A percentile compares a stretch with the other conserved stretches of the same genome.
These are phyloP conservation scores for Coelastrella sp. DNA, from an alignment of 139 green algal genomes.

Conservation along the genomic window DNA sequence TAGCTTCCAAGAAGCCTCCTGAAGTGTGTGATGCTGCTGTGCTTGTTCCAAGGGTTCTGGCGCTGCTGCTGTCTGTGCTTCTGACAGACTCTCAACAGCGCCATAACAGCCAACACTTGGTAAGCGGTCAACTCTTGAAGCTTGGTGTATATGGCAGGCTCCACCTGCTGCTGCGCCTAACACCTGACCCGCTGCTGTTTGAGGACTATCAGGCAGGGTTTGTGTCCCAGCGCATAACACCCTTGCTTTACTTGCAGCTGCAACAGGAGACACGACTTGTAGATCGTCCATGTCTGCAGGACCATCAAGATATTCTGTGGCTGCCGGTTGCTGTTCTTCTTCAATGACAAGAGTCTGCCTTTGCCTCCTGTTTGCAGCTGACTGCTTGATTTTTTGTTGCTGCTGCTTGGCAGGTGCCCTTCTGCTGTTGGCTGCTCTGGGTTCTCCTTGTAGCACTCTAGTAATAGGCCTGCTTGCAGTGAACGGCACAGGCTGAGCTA, in stretches of 20 bases:
- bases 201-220: too few species aligned
- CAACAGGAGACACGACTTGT: background rate
- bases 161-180: background rate
- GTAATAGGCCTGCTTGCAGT: too few species aligned
- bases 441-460: too few species aligned
- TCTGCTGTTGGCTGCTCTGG: conserved; percentile 2
- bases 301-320: background rate
- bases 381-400: background rate
- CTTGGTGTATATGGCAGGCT: too few species aligned
- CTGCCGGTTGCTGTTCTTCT: conserved; percentile 15
- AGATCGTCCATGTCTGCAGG: background rate
- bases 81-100: background rate
- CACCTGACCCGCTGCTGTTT: background rate
- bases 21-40: background rate
- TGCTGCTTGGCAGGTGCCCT: background rate
- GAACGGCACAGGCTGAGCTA: too few species aligned
- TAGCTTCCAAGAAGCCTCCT: background rate
- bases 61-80: background rate
- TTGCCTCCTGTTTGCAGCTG: background rate
- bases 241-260: conserved; percentile 20
- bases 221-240: too few species aligned
- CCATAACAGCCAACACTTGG: background rate
- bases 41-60: background rate
- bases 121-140: background rate
- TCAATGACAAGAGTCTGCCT: too few species aligned